Evolutionary conservation across 495 filamentous ascomycete species (phyloP).

Genomic region (Trichocladium uniseriatum): DNA sequence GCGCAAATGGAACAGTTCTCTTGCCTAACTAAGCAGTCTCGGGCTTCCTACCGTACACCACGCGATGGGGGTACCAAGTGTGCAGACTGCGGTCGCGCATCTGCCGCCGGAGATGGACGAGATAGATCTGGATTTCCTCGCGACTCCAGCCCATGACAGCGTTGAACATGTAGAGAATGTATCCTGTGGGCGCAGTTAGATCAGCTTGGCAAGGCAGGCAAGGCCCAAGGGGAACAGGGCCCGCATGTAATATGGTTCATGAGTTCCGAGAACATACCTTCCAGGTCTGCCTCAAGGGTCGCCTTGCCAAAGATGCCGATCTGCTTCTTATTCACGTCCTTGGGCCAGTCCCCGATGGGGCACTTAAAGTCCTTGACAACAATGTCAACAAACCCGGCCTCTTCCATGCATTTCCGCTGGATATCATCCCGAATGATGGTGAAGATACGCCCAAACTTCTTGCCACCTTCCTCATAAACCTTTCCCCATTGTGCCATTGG

Average conservation of each 20-base stretch:
- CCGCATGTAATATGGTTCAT: too few species aligned
- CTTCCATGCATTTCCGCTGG: slow-evolving; percentile 1
- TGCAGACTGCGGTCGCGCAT: background rate
- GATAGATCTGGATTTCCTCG: background rate
- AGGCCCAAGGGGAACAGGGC: background rate
- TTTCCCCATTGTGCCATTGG: slow-evolving; percentile 16
- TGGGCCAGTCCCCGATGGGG: background rate
- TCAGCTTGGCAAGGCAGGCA: too few species aligned
- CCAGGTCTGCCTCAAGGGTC: background rate
- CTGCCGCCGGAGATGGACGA: background rate
- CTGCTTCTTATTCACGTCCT: background rate
- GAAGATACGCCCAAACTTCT: slow-evolving; percentile 10
- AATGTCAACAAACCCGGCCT: slow-evolving; percentile 7
- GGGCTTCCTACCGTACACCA: background rate
- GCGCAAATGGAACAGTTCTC: too few species aligned
- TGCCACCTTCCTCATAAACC: slow-evolving; percentile 10
- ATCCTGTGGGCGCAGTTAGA: background rate
- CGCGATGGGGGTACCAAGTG: background rate
- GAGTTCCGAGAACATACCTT: background rate
- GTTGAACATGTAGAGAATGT: background rate
- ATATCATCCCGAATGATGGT: slow-evolving; percentile 19
- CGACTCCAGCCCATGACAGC: background rate
- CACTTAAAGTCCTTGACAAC: background rate
- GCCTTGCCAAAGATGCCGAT: background rate
- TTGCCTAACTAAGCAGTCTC: too few species aligned